phyloP scores from a whole-genome alignment of 1,139 yeast species.

The Suhomyces terraborum region DNA sequence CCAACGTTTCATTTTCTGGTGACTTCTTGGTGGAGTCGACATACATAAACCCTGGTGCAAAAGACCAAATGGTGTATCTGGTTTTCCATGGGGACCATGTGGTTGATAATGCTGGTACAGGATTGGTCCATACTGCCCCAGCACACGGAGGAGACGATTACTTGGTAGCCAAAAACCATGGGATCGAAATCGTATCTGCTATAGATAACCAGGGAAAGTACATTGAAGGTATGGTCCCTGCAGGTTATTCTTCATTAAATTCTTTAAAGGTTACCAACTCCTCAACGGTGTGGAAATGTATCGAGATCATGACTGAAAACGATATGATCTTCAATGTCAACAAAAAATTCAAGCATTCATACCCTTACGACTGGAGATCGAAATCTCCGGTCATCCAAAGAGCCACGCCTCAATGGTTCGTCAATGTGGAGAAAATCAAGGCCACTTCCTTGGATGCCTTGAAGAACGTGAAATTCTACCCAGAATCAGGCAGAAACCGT shows the following conservation, averaged over 20 bases:
- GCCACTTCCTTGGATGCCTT: slow-evolving; percentile 60
- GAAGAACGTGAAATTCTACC: slow-evolving; percentile 65
- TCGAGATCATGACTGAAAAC: slow-evolving; percentile 41
- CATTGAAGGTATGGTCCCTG: slow-evolving; percentile 43
- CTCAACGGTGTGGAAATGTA: slow-evolving; percentile 49
- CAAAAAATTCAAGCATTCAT: slow-evolving; percentile 68
- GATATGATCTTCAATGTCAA: slow-evolving; percentile 53
- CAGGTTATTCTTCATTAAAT: slow-evolving; percentile 43
- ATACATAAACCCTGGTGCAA: slow-evolving; percentile 62
- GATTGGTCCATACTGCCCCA: slow-evolving; percentile 95
- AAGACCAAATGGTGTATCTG: slow-evolving; percentile 46
- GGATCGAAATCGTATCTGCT: slow-evolving; percentile 66
- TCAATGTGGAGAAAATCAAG: slow-evolving; percentile 78
- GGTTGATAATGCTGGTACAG: slow-evolving; percentile 82
- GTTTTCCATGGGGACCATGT: slow-evolving; percentile 83
- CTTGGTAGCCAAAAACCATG: slow-evolving; percentile 60
- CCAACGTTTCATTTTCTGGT: slow-evolving; percentile 41
- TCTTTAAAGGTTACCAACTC: slow-evolving; percentile 63
- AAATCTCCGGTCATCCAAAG: slow-evolving; percentile 93
- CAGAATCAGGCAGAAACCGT: slow-evolving; percentile 71
- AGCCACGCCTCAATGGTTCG: slow-evolving; percentile 97
- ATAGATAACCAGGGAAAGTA: slow-evolving; percentile 78
- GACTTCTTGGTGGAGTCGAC: slow-evolving; percentile 38
- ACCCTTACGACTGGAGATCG: slow-evolving; percentile 97
- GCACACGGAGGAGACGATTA: slow-evolving; percentile 98